Conservation (phyloP, 305 asterid genomes). For the Fraxinus dipetala region DNA sequence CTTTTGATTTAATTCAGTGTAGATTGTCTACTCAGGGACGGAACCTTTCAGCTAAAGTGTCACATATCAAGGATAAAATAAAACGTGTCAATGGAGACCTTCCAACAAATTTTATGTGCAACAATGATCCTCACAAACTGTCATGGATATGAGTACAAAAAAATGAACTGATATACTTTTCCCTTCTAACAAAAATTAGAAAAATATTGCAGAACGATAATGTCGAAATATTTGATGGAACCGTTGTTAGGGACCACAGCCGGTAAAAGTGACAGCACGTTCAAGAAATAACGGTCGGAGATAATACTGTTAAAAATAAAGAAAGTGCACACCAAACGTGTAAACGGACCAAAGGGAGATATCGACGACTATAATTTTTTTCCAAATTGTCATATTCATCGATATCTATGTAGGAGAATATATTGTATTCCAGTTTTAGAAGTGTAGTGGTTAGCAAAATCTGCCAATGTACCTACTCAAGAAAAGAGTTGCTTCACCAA, state of each 20-base stretch:
- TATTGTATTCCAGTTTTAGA: neutral
- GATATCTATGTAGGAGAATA: neutral
- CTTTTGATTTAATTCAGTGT: conserved; percentile 22
- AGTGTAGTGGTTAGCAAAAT: conserved; percentile 30
- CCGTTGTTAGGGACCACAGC: neutral
- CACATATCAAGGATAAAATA: neutral
- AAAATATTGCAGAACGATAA: neutral
- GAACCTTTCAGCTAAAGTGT: conserved; percentile 24
- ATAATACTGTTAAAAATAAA: neutral
- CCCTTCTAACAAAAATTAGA: neutral
- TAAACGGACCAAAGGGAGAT: neutral
- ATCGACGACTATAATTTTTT: neutral
- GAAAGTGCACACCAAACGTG: neutral
- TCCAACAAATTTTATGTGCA: conserved; percentile 10
- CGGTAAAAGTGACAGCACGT: neutral
- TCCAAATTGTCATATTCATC: neutral
- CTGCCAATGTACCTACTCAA: conserved; percentile 37
- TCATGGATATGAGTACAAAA: neutral
- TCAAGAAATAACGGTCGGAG: neutral
- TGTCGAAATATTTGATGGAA: neutral
- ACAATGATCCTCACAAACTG: neutral
- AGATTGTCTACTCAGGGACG: conserved; percentile 22
- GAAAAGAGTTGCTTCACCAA: conserved; percentile 34
- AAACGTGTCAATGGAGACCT: neutral
- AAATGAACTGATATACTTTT: neutral